Conservation (phyloP, 805 yeast species). For the Myxozyma lipomycoides region DNA sequence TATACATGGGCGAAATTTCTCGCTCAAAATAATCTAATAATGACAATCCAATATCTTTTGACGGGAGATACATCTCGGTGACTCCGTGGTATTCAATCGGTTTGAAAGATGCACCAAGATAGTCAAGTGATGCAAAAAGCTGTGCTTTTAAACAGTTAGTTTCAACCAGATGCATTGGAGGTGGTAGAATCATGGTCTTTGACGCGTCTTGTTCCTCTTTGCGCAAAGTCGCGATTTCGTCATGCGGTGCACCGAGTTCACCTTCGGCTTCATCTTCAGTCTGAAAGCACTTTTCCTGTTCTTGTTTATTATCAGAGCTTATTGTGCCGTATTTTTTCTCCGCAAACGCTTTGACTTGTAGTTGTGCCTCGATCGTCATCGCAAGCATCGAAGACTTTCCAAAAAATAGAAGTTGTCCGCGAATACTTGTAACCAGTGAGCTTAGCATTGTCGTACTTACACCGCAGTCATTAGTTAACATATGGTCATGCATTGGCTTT, state of each 20-base stretch:
- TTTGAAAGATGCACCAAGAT: slow-evolving; percentile 5
- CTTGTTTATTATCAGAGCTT: neutral
- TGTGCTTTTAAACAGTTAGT: slow-evolving; percentile 1
- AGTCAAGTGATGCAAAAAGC: slow-evolving; percentile 14
- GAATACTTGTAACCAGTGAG: slow-evolving; percentile 10
- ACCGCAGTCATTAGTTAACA: neutral
- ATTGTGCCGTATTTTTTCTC: neutral
- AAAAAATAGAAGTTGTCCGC: slow-evolving; percentile 13
- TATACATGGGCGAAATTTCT: slow-evolving; percentile 4
- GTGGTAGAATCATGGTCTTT: neutral
- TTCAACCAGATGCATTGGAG: neutral
- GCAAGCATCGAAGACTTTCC: slow-evolving; percentile 21
- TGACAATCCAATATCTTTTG: neutral
- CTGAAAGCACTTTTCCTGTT: neutral
- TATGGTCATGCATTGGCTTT: neutral
- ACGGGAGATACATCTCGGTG: neutral
- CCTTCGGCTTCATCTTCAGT: neutral
- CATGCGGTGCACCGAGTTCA: neutral
- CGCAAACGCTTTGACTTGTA: slow-evolving; percentile 3
- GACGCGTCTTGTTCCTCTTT: neutral
- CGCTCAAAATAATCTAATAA: slow-evolving; percentile 8
- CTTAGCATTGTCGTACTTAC: neutral
- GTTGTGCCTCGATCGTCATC: slow-evolving; percentile 20
- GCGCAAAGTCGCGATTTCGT: neutral
- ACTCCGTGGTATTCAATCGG: neutral